These are phyloP conservation scores for Phytophthora pseudosyringae DNA, from an alignment of 352 stramenopile species.

Conservation along the genomic window DNA sequence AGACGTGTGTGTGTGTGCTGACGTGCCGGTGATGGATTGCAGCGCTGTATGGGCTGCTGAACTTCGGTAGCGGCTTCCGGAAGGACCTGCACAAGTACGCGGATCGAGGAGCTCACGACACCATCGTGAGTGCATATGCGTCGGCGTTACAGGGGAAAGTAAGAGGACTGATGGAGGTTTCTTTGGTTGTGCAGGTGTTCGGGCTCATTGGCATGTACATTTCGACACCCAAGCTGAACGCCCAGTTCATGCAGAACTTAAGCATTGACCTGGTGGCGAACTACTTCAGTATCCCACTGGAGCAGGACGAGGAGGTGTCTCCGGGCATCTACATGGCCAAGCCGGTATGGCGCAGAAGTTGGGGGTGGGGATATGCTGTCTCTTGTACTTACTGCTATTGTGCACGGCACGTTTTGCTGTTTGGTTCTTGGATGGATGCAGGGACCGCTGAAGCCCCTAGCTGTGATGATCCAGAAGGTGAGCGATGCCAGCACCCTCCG, in stretches of 20 bases:
- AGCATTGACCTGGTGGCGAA: constrained; percentile 71
- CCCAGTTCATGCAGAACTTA: constrained; percentile 62
- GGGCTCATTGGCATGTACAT: constrained; percentile 90
- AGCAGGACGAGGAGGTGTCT: constrained; percentile 76
- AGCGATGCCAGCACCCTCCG: background rate
- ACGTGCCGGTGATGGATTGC: background rate
- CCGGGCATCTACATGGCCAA: constrained; percentile 85
- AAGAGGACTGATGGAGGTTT: background rate
- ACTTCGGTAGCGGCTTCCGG: constrained; percentile 83
- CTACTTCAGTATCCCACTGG: constrained; percentile 78
- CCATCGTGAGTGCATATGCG: constrained; percentile 53
- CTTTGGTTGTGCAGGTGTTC: constrained; percentile 54
- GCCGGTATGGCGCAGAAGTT: constrained; percentile 40
- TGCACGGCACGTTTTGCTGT: background rate
- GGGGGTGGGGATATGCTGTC: background rate
- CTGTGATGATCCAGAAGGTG: constrained; percentile 59
- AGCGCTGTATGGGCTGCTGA: constrained; percentile 76
- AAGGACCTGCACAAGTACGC: constrained; percentile 81
- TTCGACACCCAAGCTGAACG: constrained; percentile 67
- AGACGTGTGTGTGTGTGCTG: background rate
- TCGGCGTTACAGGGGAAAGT: background rate
- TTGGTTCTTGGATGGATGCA: constrained; percentile 22
- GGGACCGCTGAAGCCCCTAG: constrained; percentile 73
- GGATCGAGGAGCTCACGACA: constrained; percentile 72
- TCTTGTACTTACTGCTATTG: constrained; percentile 2